These are phyloP conservation scores for Yarrowia bubula DNA, from an alignment of 805 yeast species.

Conservation along the genomic window DNA sequence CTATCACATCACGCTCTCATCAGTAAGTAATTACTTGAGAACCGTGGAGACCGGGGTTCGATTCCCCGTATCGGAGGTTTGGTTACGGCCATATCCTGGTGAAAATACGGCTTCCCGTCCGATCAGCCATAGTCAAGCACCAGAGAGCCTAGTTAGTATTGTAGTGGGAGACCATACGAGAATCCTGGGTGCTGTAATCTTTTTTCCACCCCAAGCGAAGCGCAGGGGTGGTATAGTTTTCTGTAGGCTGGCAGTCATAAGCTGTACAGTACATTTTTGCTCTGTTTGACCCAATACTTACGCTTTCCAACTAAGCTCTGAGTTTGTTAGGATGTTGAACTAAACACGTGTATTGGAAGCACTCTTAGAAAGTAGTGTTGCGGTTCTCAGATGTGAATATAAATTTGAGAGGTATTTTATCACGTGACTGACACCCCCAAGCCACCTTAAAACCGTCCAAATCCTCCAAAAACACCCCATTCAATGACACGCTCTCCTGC, in stretches of 20 bases:
- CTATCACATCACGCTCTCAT: conserved; percentile 25
- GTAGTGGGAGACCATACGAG: neutral
- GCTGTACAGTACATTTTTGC: too few species aligned
- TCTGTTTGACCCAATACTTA: too few species aligned
- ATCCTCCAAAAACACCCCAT: too few species aligned
- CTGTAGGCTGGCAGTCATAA: neutral
- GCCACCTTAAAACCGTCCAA: too few species aligned
- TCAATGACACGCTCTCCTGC: too few species aligned
- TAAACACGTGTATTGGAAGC: neutral
- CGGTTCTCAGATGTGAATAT: too few species aligned
- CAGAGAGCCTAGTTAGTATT: neutral
- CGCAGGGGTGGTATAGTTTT: neutral
- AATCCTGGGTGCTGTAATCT: neutral
- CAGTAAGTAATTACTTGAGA: neutral
- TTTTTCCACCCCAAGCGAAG: neutral
- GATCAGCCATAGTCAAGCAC: neutral
- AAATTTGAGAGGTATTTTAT: too few species aligned
- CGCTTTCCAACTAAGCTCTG: neutral
- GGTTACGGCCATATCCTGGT: neutral
- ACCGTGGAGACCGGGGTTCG: conserved; percentile 27
- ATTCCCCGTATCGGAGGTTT: conserved; percentile 26
- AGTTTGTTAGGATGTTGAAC: neutral
- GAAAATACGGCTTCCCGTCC: neutral
- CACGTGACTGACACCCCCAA: too few species aligned
- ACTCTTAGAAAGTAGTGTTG: too few species aligned